Base-by-base conservation (phyloP, 768 basidiomycete genomes). In the Mycena latifolia region DNA sequence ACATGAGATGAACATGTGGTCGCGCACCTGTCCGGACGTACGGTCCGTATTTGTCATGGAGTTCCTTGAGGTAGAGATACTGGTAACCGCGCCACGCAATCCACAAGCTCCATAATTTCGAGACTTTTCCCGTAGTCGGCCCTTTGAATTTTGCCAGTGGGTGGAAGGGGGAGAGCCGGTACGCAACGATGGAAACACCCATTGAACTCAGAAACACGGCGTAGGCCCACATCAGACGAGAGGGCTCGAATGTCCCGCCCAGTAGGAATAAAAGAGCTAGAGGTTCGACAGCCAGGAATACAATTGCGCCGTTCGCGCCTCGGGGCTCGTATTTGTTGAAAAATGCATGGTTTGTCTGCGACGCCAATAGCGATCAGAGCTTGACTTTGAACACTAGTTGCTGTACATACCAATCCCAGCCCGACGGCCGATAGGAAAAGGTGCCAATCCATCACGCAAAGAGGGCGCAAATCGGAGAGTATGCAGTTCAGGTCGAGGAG, bases 1-100 rank as follows among this genome's bases (percentile, higher is more conserved):
- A 28, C 48, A 29, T n/a, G 24, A 25, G 18, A 10, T n/a, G n/a
- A n/a, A n/a, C n/a, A n/a, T n/a, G n/a, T n/a, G n/a, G n/a, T n/a
- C n/a, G 73, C 80, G 53, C 55, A 86, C 89, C 88, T 46, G 85
- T 81, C 69, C 89, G 78, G 29, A 89, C 86, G 22, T 85, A 77
- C 45, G 86, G 80, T 6, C 89, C 89, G 54, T 89, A 89, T 55
- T 74, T 77, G 31, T 82, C 78, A 67, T 90, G 89, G 24, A 88
- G 72, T n/a, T 74, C 67, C 37, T 79, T 74, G 65, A 81, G 80
- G 61, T 81, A 80, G 7, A 78, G 71, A 66, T 88, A 82, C 55
- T 84, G 83, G 59, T 80, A 78, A 6, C 86, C 87, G 0, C 66
- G 65, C 9, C 68, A 63, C 17, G 78, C 77, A 5, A 81, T 56